Percentiles rank a stretch among this genome's conserved stretches.
These are phyloP conservation scores for Cupressus sempervirens DNA, from an alignment of 75 land plant species.

Conservation along the genomic window DNA sequence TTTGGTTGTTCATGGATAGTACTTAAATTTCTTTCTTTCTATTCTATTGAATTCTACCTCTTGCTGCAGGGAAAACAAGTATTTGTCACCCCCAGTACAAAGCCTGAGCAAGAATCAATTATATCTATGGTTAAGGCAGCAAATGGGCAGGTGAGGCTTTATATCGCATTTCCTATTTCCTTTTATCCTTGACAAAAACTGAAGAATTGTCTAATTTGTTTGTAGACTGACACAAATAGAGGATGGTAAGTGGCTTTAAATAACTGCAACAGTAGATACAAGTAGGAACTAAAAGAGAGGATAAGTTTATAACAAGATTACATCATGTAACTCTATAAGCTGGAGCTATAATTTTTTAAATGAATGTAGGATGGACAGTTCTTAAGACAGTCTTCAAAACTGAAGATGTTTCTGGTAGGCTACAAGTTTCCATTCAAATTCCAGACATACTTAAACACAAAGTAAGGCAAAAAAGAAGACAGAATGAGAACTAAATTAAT, in stretches of 20 bases:
- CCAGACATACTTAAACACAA: background rate
- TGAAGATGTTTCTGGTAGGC: background rate
- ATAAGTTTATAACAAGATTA: background rate
- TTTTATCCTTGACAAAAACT: background rate
- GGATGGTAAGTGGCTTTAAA: background rate
- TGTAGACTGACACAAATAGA: background rate
- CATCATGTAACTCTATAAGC: background rate
- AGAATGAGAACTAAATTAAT: background rate
- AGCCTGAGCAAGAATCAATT: conserved; percentile 53
- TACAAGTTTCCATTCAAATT: conserved; percentile 4
- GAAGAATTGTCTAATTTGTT: background rate
- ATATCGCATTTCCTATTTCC: background rate
- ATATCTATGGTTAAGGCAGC: conserved; percentile 72
- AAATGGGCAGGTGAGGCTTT: conserved; percentile 58
- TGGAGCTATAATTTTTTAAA: background rate
- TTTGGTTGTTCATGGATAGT: background rate
- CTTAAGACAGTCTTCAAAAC: background rate
- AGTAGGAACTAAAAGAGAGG: background rate
- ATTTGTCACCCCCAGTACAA: conserved; percentile 61
- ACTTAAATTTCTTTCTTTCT: background rate
- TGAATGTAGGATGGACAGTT: conserved; percentile 1
- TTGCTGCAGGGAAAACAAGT: conserved; percentile 56
- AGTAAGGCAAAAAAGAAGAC: background rate
- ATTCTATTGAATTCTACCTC: background rate
- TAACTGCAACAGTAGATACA: background rate